Percentiles rank a stretch among this genome's conserved stretches.
Conservation (phyloP, 2,329 filamentous ascomycete genomes). For the Diaporthe velutina region DNA sequence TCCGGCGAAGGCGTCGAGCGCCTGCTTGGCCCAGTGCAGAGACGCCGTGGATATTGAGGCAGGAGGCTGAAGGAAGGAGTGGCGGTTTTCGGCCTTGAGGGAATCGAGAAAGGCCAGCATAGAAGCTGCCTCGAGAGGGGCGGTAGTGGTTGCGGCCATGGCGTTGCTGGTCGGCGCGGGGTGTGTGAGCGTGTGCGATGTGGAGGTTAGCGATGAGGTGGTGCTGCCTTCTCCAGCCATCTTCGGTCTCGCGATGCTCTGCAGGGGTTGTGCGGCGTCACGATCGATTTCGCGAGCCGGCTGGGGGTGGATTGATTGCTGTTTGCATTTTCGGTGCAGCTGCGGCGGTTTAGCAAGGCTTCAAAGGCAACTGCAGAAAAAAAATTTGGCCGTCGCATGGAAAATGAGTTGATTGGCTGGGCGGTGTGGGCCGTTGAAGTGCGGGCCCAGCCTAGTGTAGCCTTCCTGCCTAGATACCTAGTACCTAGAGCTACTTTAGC, state of each 20-base stretch:
- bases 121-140: conserved; percentile 52
- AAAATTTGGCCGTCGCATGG: conserved; percentile 11
- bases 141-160: conserved; percentile 51
- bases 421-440: background rate
- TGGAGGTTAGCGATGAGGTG: conserved; percentile 72
- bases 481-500: too few species aligned
- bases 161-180: conserved; percentile 58
- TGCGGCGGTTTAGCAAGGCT: conserved; percentile 10
- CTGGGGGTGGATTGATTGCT: background rate
- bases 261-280: conserved; percentile 4
- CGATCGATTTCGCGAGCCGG: conserved; percentile 9
- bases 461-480: background rate
- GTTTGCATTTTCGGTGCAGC: conserved; percentile 5
- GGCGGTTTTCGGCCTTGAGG: conserved; percentile 71
- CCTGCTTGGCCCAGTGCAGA: conserved; percentile 81
- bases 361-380: conserved; percentile 1
- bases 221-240: conserved; percentile 58
- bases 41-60: conserved; percentile 76
- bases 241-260: background rate
- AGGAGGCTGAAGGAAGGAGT: conserved; percentile 82
- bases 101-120: conserved; percentile 67
- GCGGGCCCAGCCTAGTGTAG: background rate
- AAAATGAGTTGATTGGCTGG: conserved; percentile 12
- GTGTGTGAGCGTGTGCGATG: conserved; percentile 73
- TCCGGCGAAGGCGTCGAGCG: conserved; percentile 82